phyloP scores from a whole-genome alignment of 2,329 filamentous ascomycete species.

The Botryosphaeria agaves region DNA sequence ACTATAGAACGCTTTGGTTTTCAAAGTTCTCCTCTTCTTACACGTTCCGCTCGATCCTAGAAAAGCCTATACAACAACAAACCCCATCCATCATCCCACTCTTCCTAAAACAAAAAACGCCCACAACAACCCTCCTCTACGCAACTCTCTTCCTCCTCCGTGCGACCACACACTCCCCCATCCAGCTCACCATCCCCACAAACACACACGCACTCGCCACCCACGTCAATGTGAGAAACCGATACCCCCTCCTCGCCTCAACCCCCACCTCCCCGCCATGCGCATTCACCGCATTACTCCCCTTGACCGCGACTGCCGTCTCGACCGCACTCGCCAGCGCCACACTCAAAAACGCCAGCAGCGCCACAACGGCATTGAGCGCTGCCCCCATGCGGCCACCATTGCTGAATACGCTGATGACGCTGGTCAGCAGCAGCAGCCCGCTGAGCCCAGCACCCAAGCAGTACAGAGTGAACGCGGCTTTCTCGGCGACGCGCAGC shows the following conservation, averaged over 20 bases:
- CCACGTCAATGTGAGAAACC: slow-evolving; percentile 44
- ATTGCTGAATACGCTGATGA: slow-evolving; percentile 25
- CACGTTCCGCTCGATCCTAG: too few relatives aligned
- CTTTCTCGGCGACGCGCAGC: slow-evolving; percentile 30
- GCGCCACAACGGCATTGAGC: slow-evolving; percentile 30
- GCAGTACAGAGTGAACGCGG: slow-evolving; percentile 41
- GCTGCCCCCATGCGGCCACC: slow-evolving; percentile 26
- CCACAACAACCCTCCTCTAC: not conserved
- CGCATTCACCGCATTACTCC: slow-evolving; percentile 32
- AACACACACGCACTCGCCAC: slow-evolving; percentile 24
- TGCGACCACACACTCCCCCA: slow-evolving; percentile 6
- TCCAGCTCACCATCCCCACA: slow-evolving; percentile 12
- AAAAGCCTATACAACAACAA: too few relatives aligned
- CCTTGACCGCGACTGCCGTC: slow-evolving; percentile 42
- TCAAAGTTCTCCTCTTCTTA: too few relatives aligned
- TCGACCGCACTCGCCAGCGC: slow-evolving; percentile 61
- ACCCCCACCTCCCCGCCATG: slow-evolving; percentile 33
- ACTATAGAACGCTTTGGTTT: too few relatives aligned
- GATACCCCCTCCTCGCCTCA: slow-evolving; percentile 30
- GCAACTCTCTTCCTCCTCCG: not conserved
- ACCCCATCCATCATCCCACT: too few relatives aligned
- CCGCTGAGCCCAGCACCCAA: slow-evolving; percentile 37
- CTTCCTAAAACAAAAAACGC: too few relatives aligned
- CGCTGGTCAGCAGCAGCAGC: slow-evolving; percentile 28
- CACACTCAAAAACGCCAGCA: slow-evolving; percentile 38